Evolutionary conservation across 169 alveolate species (phyloP).

Genomic region (Neospora caninum): DNA sequence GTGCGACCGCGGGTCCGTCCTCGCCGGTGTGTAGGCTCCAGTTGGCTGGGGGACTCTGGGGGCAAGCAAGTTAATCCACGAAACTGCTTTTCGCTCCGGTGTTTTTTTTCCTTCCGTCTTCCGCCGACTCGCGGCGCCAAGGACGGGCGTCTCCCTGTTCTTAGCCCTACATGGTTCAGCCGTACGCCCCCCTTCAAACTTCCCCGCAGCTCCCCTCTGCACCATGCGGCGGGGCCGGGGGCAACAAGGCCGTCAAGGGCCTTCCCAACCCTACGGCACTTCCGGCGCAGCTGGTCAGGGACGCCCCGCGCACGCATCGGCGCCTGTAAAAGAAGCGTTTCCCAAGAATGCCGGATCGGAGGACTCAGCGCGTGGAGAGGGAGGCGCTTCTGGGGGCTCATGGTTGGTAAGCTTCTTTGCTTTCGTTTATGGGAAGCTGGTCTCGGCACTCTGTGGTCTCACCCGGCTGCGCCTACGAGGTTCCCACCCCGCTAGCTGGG

Average conservation of each 20-base stretch:
- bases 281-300: neutral
- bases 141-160: too few species aligned
- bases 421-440: neutral
- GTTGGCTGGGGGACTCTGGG: too few species aligned
- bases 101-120: too few species aligned
- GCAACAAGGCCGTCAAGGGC: slow-evolving; percentile 8
- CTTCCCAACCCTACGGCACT: neutral
- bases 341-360: neutral
- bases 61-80: too few species aligned
- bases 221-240: slow-evolving; percentile 16
- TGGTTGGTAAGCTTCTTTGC: neutral
- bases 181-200: neutral
- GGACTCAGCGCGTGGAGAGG: neutral
- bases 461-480: too few species aligned
- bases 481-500: too few species aligned
- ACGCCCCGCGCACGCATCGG: neutral
- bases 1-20: too few species aligned
- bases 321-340: neutral
- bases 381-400: neutral
- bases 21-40: too few species aligned
- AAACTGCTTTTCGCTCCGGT: too few species aligned
- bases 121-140: too few species aligned
- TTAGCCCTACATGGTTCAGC: neutral
- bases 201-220: neutral
- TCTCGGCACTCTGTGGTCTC: neutral